These are phyloP conservation scores for Conticribra guillardii DNA, from an alignment of 108 stramenopile genomes.

Conservation along the genomic window DNA sequence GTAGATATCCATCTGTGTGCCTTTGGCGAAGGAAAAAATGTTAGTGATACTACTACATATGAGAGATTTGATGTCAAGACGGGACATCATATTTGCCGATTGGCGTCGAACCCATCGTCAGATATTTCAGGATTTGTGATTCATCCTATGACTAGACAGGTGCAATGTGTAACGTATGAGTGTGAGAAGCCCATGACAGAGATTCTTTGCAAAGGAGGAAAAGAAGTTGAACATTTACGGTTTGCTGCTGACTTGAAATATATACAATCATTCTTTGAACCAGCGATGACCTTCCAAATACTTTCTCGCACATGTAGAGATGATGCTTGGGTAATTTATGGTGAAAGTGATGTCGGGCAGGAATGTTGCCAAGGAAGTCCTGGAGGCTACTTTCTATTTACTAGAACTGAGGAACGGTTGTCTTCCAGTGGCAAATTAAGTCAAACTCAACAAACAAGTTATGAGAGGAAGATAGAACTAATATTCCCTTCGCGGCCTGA, in stretches of 20 bases:
- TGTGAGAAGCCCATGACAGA: constrained; percentile 12
- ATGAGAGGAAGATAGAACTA: constrained; percentile 14
- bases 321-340: constrained; percentile 18
- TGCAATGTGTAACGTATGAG: constrained; percentile 29
- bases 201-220: no score
- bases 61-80: constrained; percentile 22
- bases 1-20: constrained; percentile 31
- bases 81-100: constrained; percentile 10
- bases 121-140: constrained; percentile 32
- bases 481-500: constrained; percentile 26
- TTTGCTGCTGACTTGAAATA: constrained; percentile 20
- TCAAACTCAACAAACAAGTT: neutral
- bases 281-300: constrained; percentile 21
- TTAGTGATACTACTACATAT: constrained; percentile 33
- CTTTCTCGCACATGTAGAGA: neutral
- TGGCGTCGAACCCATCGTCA: constrained; percentile 9
- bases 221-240: no score
- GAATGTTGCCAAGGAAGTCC: constrained; percentile 22
- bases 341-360: constrained; percentile 18
- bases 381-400: constrained; percentile 21
- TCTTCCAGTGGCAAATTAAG: no score
- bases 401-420: no score
- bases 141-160: constrained; percentile 7
- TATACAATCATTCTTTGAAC: constrained; percentile 12
- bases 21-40: no score